A percentile compares a stretch with the other conserved stretches of the same genome.
Evolutionary conservation across 106 monocot species (phyloP).

Genomic region (Ottelia alismoides): DNA sequence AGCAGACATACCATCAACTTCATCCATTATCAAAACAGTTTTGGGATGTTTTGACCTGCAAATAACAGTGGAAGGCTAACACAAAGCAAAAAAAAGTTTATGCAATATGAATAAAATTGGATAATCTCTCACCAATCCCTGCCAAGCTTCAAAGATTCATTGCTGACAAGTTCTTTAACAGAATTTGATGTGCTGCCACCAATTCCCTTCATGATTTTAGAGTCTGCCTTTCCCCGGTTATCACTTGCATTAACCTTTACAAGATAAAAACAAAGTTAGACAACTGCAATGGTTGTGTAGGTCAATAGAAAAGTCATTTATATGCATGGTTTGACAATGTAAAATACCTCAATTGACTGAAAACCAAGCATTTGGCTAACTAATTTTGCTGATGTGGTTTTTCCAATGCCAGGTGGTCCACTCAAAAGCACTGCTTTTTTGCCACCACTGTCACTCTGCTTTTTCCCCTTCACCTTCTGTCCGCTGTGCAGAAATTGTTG

Average conservation of each 20-base stretch:
- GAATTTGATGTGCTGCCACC: conserved; percentile 85
- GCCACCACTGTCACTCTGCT: conserved; percentile 47
- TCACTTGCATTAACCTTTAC: conserved; percentile 99
- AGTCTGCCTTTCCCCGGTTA: conserved; percentile 93
- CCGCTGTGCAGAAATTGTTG: conserved; percentile 54
- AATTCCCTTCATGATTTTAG: conserved; percentile 81
- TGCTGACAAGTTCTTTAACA: conserved; percentile 87
- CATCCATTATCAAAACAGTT: conserved; percentile 93
- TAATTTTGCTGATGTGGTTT: conserved; percentile 81
- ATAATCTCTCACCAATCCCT: conserved; percentile 47
- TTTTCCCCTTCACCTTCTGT: conserved; percentile 73
- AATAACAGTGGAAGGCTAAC: not conserved
- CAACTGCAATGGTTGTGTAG: too few relatives aligned
- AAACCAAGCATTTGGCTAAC: conserved; percentile 92
- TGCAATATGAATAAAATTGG: not conserved
- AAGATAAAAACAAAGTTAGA: conserved; percentile 1
- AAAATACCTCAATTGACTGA: conserved; percentile 88
- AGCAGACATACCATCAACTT: conserved; percentile 99
- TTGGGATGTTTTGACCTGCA: conserved; percentile 68
- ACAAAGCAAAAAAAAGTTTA: not conserved
- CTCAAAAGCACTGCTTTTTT: conserved; percentile 95
- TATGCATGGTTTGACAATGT: too few relatives aligned
- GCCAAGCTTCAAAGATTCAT: conserved; percentile 42
- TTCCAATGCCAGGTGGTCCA: conserved; percentile 95
- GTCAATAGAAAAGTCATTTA: too few relatives aligned